These are phyloP conservation scores for Calonectria leucothoes DNA, from an alignment of 2,329 filamentous ascomycete genomes.

Conservation along the genomic window DNA sequence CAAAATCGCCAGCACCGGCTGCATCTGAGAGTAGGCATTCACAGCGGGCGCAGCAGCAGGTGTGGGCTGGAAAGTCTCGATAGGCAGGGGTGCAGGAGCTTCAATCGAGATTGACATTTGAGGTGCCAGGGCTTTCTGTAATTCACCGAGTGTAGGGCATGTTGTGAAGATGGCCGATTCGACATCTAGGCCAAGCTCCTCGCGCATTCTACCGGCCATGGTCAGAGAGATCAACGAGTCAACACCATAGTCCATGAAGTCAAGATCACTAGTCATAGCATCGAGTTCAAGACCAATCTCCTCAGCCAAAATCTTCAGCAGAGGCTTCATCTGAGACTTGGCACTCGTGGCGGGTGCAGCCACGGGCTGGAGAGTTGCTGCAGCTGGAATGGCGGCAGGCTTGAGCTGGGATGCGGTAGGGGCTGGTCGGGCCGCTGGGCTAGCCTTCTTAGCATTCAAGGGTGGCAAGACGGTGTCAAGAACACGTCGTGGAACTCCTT, in stretches of 20 bases:
- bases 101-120: neutral
- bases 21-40: neutral
- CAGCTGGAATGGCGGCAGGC: neutral
- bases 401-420: neutral
- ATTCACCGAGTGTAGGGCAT: neutral
- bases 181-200: conserved; percentile 4
- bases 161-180: neutral
- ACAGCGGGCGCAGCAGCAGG: neutral
- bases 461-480: neutral
- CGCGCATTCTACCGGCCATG: neutral
- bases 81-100: neutral
- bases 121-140: neutral
- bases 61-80: neutral
- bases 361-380: neutral
- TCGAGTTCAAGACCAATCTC: conserved; percentile 4
- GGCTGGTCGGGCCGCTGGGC: neutral
- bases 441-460: neutral
- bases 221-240: conserved; percentile 11
- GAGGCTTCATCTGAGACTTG: neutral
- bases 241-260: neutral
- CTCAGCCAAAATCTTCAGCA: conserved; percentile 4
- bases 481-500: neutral
- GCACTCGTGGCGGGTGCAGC: neutral
- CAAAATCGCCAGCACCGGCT: conserved; percentile 1
- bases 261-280: neutral